A percentile compares a stretch with the other conserved stretches of the same genome.
Conservation (phyloP, 257 asterid genomes). For the Galeopsis tetrahit region DNA sequence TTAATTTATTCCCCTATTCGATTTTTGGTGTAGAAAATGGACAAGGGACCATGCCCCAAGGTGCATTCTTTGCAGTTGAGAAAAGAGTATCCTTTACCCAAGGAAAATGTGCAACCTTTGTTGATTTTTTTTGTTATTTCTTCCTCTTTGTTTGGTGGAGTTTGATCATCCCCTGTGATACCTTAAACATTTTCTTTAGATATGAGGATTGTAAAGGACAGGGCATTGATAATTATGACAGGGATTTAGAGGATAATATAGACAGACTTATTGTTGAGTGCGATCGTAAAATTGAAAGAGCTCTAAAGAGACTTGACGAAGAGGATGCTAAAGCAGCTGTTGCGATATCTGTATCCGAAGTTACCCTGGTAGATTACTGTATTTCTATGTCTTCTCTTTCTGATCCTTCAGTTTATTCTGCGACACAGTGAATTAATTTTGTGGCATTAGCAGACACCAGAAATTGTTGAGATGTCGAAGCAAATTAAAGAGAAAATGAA, state of each 20-base stretch:
- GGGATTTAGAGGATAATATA: constrained; percentile 92
- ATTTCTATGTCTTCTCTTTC: constrained; percentile 5
- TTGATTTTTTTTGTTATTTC: not conserved
- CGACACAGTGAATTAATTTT: constrained; percentile 19
- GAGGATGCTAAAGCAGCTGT: constrained; percentile 99
- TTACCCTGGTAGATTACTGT: constrained; percentile 62
- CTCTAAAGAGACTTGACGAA: constrained; percentile 88
- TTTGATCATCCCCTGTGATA: constrained; percentile 25
- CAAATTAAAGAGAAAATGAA: constrained; percentile 81
- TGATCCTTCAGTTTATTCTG: not conserved
- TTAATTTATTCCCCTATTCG: not conserved
- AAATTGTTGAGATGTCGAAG: constrained; percentile 79
- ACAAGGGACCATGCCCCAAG: constrained; percentile 93
- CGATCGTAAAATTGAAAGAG: constrained; percentile 86
- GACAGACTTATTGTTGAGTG: constrained; percentile 97
- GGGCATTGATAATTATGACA: constrained; percentile 84
- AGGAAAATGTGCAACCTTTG: constrained; percentile 4
- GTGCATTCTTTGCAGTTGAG: constrained; percentile 91
- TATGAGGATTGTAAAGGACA: constrained; percentile 82
- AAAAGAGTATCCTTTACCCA: constrained; percentile 80
- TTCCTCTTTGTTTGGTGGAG: constrained; percentile 5
- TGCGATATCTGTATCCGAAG: constrained; percentile 94
- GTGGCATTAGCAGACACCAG: constrained; percentile 67
- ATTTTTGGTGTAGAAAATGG: constrained; percentile 78
- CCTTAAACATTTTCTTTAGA: constrained; percentile 62